These are phyloP conservation scores for Pythium utonaiense DNA, from an alignment of 352 stramenopile species.

Conservation along the genomic window DNA sequence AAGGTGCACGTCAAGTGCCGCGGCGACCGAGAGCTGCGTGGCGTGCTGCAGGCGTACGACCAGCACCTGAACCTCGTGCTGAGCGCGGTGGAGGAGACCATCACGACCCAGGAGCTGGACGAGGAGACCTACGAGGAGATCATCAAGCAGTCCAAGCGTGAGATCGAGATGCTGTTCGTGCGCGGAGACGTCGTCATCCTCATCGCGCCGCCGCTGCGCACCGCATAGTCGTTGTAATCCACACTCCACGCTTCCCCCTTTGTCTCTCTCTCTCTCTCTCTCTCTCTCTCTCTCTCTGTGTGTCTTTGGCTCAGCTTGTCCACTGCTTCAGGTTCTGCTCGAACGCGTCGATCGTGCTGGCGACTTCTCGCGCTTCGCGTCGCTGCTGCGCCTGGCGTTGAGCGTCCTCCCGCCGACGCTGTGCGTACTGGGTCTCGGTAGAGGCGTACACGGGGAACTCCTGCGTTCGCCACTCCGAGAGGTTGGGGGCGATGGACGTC, in stretches of 20 bases:
- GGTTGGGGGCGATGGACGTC: constrained; percentile 31
- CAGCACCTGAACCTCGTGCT: constrained; percentile 99
- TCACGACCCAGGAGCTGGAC: constrained; percentile 96
- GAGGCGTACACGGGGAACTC: constrained; percentile 15
- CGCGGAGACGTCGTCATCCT: constrained; percentile 98
- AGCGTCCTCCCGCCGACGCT: constrained; percentile 1
- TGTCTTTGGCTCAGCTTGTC: constrained; percentile 3
- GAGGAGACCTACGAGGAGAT: constrained; percentile 98
- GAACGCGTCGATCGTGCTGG: constrained; percentile 37
- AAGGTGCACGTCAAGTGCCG: constrained; percentile 99
- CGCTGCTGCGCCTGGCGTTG: constrained; percentile 19
- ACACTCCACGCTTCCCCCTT: not conserved
- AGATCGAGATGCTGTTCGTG: constrained; percentile 99
- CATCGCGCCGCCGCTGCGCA: constrained; percentile 95
- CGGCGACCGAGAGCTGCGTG: constrained; percentile 95
- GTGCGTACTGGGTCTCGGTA: not conserved
- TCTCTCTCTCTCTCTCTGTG: not conserved
- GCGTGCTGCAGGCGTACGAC: constrained; percentile 97
- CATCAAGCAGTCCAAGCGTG: constrained; percentile 92
- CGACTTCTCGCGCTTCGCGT: constrained; percentile 25
- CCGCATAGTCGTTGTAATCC: constrained; percentile 34
- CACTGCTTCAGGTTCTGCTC: constrained; percentile 29
- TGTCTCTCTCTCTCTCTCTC: not conserved
- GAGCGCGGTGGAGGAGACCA: constrained; percentile 98
- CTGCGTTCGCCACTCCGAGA: constrained; percentile 43